Evolutionary conservation across 2,329 filamentous ascomycete species (phyloP), one percentile per base, ranked within the genome.

Genomic region (Zymoseptoria brevis): DNA sequence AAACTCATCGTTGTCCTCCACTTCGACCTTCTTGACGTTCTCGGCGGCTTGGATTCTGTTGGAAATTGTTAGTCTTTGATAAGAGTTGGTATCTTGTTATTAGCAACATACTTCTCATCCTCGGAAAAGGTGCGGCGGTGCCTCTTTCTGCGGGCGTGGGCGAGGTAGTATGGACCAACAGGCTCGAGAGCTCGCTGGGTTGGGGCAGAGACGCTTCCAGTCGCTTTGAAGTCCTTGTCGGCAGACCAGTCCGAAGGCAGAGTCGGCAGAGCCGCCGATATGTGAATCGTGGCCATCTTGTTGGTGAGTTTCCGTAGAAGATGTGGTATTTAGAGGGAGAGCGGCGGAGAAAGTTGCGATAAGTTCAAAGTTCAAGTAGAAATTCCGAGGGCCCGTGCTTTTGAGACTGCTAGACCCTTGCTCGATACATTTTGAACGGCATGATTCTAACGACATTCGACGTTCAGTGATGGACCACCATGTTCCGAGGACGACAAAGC

Each of bases 1-100:
- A 75, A 96, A 90, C 62, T 97, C 92, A 71, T 88, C 89, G 64
- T 87, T 87, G 60, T 96, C 90, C 57, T 94, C 89, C 77, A 96
- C 92, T 77, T 97, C 93, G 57, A 95, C 86, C 77, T 96, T 96
- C 85, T 95, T 96, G 73, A 92, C 91, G 68, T 87, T 91, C 76
- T 95, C 87, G 77, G 95, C 89, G 54, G 94, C 94, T 80, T 96
- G 90, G 73, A 99, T 95, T 67, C 92, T 89, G 22, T 4, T 24
- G 22, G 22, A 24, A 4, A 24, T 24, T 93, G 71, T 90, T 96
- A 8, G 16, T 8, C 11, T 57, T n/a, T 59, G 60, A 35, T 2
- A 7, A 13, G 19, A 22, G 7, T 4, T 6, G 22, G 1, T 8
- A 9, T 24, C 29, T 50, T 11, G 26, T 29, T 0, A 11, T 50